Evolutionary conservation across 257 asterid species (phyloP).

Genomic region (Scutellaria minor): DNA sequence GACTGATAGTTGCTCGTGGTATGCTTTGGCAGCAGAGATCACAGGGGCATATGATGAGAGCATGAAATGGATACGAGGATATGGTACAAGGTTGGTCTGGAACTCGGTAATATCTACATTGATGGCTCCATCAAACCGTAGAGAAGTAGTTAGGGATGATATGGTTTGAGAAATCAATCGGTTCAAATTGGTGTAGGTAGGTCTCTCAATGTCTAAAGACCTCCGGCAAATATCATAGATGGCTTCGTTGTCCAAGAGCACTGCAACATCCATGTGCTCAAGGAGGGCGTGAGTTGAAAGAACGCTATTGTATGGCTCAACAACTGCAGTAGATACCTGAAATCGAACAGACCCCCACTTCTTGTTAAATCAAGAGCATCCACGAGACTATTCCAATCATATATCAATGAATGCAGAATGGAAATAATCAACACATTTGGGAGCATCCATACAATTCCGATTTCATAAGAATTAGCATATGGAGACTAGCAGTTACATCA

Average conservation of each 20-base stretch:
- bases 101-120: constrained; percentile 88
- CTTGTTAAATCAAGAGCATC: constrained; percentile 19
- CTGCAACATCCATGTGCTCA: constrained; percentile 86
- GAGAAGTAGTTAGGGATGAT: constrained; percentile 85
- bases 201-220: constrained; percentile 90
- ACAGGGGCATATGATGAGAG: constrained; percentile 97
- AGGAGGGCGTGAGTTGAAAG: constrained; percentile 92
- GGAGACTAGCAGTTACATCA: background rate
- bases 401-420: background rate
- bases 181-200: constrained; percentile 85
- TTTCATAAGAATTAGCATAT: background rate
- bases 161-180: constrained; percentile 84
- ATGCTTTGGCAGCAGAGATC: constrained; percentile 87
- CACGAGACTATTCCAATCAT: background rate
- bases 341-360: constrained; percentile 25
- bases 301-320: constrained; percentile 96
- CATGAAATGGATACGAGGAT: constrained; percentile 96
- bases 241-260: constrained; percentile 90
- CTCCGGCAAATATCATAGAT: constrained; percentile 88
- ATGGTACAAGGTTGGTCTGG: constrained; percentile 94
- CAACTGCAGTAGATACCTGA: constrained; percentile 95
- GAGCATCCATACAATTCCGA: background rate
- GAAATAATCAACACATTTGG: background rate
- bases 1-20: constrained; percentile 84
- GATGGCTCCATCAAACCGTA: constrained; percentile 90